phyloP scores from a whole-genome alignment of 306 rosid species.

The Gillenia trifoliata region DNA sequence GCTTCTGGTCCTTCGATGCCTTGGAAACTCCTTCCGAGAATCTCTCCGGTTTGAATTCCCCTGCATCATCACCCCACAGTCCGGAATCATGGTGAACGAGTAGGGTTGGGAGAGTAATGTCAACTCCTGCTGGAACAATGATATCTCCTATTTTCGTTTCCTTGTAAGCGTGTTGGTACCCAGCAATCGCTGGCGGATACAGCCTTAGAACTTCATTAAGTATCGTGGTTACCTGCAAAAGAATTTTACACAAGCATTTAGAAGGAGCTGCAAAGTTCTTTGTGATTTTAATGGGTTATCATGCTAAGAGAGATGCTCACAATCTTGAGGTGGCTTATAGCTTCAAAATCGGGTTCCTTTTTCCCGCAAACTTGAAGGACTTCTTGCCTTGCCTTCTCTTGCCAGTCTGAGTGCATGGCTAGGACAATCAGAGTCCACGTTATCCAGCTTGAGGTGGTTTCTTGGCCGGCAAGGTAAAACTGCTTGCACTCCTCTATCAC shows the following conservation, averaged over 20 bases:
- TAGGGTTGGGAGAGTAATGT: slow-evolving; percentile 39
- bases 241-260: neutral
- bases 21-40: slow-evolving; percentile 37
- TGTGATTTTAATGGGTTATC: neutral
- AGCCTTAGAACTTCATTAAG: slow-evolving; percentile 48
- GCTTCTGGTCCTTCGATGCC: slow-evolving; percentile 31
- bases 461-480: slow-evolving; percentile 52
- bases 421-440: slow-evolving; percentile 45
- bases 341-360: slow-evolving; percentile 34
- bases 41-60: slow-evolving; percentile 52
- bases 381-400: slow-evolving; percentile 52
- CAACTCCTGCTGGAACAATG: slow-evolving; percentile 42
- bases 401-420: slow-evolving; percentile 50
- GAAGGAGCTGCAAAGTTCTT: neutral
- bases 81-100: slow-evolving; percentile 41
- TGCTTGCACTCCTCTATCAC: slow-evolving; percentile 50
- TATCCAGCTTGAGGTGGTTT: slow-evolving; percentile 43
- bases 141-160: slow-evolving; percentile 33
- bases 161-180: slow-evolving; percentile 33
- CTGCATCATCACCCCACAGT: slow-evolving; percentile 46
- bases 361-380: slow-evolving; percentile 33
- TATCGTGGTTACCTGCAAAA: slow-evolving; percentile 46
- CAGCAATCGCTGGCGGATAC: slow-evolving; percentile 50
- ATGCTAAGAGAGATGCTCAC: slow-evolving; percentile 20
- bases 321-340: slow-evolving; percentile 37